A percentile compares a stretch with the other conserved stretches of the same genome.
phyloP scores from a whole-genome alignment of 352 stramenopile species.

The Hyaloperonospora brassicae region DNA sequence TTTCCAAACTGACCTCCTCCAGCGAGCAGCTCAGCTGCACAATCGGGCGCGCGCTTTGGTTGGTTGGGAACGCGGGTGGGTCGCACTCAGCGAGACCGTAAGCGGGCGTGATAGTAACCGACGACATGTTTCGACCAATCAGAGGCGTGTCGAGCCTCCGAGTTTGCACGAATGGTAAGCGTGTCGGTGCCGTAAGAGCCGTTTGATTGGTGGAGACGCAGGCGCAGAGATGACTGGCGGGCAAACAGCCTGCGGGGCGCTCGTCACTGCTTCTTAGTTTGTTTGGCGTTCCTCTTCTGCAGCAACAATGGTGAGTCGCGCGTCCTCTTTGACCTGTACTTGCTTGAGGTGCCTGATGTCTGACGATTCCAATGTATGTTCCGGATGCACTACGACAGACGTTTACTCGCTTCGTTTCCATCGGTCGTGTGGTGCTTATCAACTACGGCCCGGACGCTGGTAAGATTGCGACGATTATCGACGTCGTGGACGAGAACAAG shows the following conservation, averaged over 20 bases:
- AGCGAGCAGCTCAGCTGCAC: too few species aligned
- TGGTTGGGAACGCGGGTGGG: conserved; percentile 9
- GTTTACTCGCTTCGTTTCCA: conserved; percentile 99
- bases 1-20: conserved; percentile 71
- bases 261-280: conserved; percentile 48
- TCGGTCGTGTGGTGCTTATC: conserved; percentile 97
- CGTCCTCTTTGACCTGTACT: conserved; percentile 4
- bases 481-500: conserved; percentile 99
- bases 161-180: too few species aligned
- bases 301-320: conserved; percentile 66
- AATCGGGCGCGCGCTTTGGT: too few species aligned
- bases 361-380: neutral
- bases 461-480: conserved; percentile 98
- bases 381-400: conserved; percentile 41
- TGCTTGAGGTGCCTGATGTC: too few species aligned
- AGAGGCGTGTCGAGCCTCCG: too few species aligned
- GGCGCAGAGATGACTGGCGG: conserved; percentile 57
- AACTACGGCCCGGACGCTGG: conserved; percentile 97
- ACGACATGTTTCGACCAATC: neutral
- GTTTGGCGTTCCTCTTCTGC: conserved; percentile 80
- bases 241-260: conserved; percentile 7
- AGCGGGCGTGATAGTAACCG: conserved; percentile 6
- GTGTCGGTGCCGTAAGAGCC: neutral
- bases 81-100: conserved; percentile 12
- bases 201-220: conserved; percentile 34